Evolutionary conservation across 306 rosid species (phyloP).

Genomic region (Prosopis cineraria): DNA sequence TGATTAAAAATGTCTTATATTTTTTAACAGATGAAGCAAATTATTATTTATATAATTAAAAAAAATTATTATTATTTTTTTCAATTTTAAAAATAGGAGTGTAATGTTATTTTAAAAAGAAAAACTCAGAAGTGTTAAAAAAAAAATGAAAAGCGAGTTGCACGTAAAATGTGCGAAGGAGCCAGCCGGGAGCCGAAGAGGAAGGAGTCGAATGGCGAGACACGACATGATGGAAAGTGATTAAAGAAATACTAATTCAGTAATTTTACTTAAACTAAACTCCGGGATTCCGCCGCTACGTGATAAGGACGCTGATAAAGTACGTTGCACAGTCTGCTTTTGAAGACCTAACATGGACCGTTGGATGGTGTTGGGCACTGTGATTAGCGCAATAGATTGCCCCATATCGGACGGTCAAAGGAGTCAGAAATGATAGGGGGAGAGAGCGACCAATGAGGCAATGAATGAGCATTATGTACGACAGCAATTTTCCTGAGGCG

Average conservation of each 20-base stretch:
- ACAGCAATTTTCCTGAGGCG: neutral
- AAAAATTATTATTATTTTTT: too few species aligned
- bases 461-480: too few species aligned
- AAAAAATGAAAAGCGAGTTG: neutral
- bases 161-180: neutral
- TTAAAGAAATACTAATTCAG: neutral
- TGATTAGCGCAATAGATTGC: neutral
- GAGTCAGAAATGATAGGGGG: neutral
- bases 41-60: too few species aligned
- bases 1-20: too few species aligned
- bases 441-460: neutral
- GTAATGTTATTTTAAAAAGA: too few species aligned
- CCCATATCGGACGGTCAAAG: neutral
- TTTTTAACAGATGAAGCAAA: too few species aligned
- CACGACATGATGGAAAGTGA: conserved; percentile 37
- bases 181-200: conserved; percentile 34
- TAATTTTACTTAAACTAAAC: neutral
- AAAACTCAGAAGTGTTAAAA: too few species aligned
- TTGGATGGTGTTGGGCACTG: conserved; percentile 9
- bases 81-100: too few species aligned
- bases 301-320: conserved; percentile 7
- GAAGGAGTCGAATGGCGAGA: too few species aligned
- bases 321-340: neutral
- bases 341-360: conserved; percentile 9
- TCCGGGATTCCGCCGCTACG: conserved; percentile 23